These are phyloP conservation scores for Fonsecaea pugnacius DNA, from an alignment of 2,329 filamentous ascomycete species.

Conservation along the genomic window DNA sequence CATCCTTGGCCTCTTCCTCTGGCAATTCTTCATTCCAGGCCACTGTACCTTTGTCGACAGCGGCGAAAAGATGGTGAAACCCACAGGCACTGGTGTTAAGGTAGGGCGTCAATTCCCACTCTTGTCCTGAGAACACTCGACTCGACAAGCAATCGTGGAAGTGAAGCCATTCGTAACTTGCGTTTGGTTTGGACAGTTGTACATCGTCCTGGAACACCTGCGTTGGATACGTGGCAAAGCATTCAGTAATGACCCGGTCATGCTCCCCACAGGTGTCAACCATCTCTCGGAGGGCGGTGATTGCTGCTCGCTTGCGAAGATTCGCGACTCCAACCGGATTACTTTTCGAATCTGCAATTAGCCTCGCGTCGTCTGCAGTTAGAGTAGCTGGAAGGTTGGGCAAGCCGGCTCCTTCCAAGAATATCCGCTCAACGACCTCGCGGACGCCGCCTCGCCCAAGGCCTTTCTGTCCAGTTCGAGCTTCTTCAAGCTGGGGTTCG, in stretches of 20 bases:
- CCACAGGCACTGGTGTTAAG: constrained; percentile 83
- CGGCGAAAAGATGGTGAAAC: constrained; percentile 89
- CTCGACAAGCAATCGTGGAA: constrained; percentile 87
- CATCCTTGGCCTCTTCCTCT: constrained; percentile 51
- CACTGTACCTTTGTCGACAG: constrained; percentile 59
- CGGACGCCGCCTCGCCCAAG: constrained; percentile 66
- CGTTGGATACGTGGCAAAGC: constrained; percentile 83
- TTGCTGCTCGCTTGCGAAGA: constrained; percentile 62
- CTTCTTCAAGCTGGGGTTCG: constrained; percentile 61
- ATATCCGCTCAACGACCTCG: constrained; percentile 69
- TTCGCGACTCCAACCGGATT: constrained; percentile 62
- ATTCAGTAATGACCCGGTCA: constrained; percentile 68
- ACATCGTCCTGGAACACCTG: constrained; percentile 93
- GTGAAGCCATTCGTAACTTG: constrained; percentile 90
- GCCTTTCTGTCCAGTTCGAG: constrained; percentile 58
- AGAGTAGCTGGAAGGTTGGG: constrained; percentile 53
- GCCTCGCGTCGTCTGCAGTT: constrained; percentile 43
- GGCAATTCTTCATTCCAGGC: constrained; percentile 51
- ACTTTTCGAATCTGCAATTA: constrained; percentile 43
- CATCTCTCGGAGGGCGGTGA: constrained; percentile 63
- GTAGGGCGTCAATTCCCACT: constrained; percentile 90
- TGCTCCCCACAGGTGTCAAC: constrained; percentile 66
- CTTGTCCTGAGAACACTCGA: constrained; percentile 78
- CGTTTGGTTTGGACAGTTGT: constrained; percentile 82
- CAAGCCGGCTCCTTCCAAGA: constrained; percentile 67